A percentile compares a stretch with the other conserved stretches of the same genome.
phyloP scores from a whole-genome alignment of 129 eudicot species.

The Oenanthe sinensis region DNA sequence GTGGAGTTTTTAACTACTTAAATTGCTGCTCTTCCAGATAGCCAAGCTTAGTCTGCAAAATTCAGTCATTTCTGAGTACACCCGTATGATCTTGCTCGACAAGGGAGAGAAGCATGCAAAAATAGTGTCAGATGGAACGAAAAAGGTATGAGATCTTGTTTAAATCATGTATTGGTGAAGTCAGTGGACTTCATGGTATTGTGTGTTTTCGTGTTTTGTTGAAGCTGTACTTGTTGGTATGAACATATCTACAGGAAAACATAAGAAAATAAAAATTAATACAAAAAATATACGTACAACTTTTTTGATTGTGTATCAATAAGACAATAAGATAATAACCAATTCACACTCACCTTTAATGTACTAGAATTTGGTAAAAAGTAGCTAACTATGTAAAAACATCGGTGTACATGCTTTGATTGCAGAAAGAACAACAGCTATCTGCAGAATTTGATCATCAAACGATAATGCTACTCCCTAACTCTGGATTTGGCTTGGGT shows the following conservation, averaged over 20 bases:
- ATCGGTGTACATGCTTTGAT: neutral
- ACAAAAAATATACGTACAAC: too few relatives aligned
- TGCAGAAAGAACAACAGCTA: slow-evolving; percentile 20
- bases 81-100: slow-evolving; percentile 65
- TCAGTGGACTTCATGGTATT: too few relatives aligned
- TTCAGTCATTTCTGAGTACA: too few relatives aligned
- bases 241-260: too few relatives aligned
- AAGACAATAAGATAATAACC: too few relatives aligned
- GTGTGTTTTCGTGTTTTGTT: too few relatives aligned
- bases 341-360: too few relatives aligned
- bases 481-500: slow-evolving; percentile 65
- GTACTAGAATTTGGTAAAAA: too few relatives aligned
- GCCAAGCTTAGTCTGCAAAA: slow-evolving; percentile 54
- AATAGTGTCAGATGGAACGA: slow-evolving; percentile 19
- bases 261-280: too few relatives aligned
- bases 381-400: neutral
- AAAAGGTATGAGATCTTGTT: slow-evolving; percentile 21
- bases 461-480: slow-evolving; percentile 26
- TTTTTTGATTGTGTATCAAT: neutral
- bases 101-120: slow-evolving; percentile 29
- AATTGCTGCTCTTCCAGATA: slow-evolving; percentile 36
- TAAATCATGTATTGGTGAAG: too few relatives aligned
- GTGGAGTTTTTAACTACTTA: neutral
- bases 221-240: too few relatives aligned
- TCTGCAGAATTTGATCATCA: slow-evolving; percentile 8